Conservation (phyloP, 129 eudicot genomes). For the Cynara cardunculus region DNA sequence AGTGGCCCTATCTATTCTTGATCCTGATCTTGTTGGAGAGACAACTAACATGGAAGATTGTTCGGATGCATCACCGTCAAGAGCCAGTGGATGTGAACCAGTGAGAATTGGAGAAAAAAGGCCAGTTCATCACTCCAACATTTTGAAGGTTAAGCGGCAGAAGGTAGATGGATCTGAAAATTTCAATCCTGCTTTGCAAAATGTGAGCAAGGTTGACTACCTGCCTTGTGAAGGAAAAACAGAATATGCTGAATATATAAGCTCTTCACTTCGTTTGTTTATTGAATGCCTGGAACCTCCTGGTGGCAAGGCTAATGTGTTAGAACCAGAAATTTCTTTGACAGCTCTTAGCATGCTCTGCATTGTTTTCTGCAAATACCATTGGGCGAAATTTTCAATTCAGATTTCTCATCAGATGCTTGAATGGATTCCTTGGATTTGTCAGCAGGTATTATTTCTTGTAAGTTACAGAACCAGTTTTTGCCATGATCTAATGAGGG, state of each 20-base stretch:
- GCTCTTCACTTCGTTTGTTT: conserved; percentile 43
- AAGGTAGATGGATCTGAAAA: conserved; percentile 32
- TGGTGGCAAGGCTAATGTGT: conserved; percentile 27
- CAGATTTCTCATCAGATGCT: conserved; percentile 42
- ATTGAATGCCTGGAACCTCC: conserved; percentile 66
- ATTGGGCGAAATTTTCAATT: conserved; percentile 33
- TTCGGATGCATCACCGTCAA: conserved; percentile 19
- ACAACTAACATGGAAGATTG: conserved; percentile 18
- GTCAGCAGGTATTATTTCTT: conserved; percentile 56
- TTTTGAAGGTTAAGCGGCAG: conserved; percentile 50
- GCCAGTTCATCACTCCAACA: conserved; percentile 32
- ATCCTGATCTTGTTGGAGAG: conserved; percentile 47
- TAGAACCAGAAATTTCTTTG: conserved; percentile 53
- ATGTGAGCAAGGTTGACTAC: conserved; percentile 15
- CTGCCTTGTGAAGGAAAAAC: conserved; percentile 24
- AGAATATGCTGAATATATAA: conserved; percentile 51
- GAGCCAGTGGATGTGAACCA: conserved; percentile 20
- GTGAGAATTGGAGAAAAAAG: conserved; percentile 61
- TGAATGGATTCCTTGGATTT: conserved; percentile 85
- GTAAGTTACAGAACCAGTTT: conserved; percentile 7
- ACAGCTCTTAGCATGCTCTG: conserved; percentile 80
- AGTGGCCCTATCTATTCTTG: conserved; percentile 60
- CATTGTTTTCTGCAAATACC: conserved; percentile 52
- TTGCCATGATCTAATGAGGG: conserved; percentile 24
- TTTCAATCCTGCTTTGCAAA: conserved; percentile 21